A percentile compares a stretch with the other conserved stretches of the same genome.
Conservation (phyloP, 805 yeast species). For the Ogataea kodamae region DNA sequence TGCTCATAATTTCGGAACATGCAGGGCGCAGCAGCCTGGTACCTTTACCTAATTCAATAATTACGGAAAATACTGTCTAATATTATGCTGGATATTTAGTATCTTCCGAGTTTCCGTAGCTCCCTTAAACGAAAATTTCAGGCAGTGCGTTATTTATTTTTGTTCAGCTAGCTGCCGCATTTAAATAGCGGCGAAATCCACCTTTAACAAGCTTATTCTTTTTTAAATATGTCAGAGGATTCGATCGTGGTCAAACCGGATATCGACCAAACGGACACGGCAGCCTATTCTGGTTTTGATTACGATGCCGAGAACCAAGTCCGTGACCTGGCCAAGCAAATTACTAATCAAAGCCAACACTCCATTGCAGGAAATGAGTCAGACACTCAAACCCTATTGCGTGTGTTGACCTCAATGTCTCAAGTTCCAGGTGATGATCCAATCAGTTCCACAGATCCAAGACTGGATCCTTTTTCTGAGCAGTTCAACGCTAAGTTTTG, state of each 20-base stretch:
- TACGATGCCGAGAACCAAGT: constrained; percentile 9
- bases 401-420: constrained; percentile 47
- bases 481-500: constrained; percentile 58
- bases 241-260: constrained; percentile 21
- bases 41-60: no score
- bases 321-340: constrained; percentile 38
- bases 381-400: constrained; percentile 19
- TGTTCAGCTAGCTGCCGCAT: no score
- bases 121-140: no score
- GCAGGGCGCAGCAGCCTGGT: no score
- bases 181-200: no score
- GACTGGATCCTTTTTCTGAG: constrained; percentile 58
- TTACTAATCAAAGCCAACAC: constrained; percentile 25
- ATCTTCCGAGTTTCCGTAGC: no score
- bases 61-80: no score
- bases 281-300: constrained; percentile 11
- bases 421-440: constrained; percentile 49
- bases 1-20: no score
- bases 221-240: constrained; percentile 13
- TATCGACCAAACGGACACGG: constrained; percentile 10
- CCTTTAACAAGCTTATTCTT: no score
- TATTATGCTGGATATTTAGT: no score
- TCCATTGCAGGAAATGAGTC: constrained; percentile 2
- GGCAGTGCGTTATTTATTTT: no score
- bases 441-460: constrained; percentile 33